Evolutionary conservation across 2,329 filamentous ascomycete species (phyloP).

Genomic region (Colletotrichum sp.): DNA sequence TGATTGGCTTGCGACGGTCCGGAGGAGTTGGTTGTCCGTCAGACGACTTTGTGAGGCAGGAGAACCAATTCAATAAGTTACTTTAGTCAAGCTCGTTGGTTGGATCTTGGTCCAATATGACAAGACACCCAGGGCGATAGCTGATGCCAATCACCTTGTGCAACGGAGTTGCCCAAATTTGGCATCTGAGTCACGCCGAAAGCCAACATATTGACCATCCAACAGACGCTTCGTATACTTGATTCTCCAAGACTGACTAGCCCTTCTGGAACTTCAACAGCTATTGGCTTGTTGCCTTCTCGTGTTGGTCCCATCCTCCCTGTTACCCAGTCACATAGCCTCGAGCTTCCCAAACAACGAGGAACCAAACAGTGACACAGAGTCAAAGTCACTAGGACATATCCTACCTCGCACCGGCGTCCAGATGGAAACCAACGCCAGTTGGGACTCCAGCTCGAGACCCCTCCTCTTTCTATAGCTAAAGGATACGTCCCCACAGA

Average conservation of each 20-base stretch:
- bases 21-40: background rate
- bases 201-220: background rate
- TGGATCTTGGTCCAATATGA: background rate
- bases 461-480: background rate
- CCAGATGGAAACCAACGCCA: background rate
- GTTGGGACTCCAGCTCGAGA: background rate
- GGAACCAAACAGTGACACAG: background rate
- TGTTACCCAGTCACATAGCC: background rate
- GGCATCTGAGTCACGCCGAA: background rate
- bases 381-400: background rate
- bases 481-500: background rate
- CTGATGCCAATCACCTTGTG: background rate
- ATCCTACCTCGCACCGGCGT: background rate
- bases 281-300: background rate
- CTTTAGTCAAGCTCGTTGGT: background rate
- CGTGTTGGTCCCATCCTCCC: background rate
- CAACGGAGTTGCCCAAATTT: fast-evolving
- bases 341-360: background rate
- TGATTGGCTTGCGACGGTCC: background rate
- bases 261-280: background rate
- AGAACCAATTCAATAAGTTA: too few relatives aligned
- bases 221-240: too few relatives aligned
- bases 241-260: too few relatives aligned
- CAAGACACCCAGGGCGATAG: background rate
- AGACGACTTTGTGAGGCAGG: too few relatives aligned